Base-by-base conservation (phyloP, 106 monocot genomes). In the Vanilla planifolia region DNA sequence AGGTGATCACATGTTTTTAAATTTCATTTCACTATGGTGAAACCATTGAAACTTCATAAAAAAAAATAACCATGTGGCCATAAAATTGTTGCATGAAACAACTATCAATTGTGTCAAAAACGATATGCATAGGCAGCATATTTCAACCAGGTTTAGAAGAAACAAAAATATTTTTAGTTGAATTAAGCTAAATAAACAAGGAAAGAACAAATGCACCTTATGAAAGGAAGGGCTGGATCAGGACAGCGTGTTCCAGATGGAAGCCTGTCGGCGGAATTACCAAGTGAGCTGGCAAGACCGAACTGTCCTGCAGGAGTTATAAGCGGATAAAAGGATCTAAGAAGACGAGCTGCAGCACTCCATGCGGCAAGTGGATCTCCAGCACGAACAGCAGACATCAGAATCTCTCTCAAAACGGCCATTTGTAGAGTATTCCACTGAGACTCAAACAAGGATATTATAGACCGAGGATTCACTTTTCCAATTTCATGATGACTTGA, bases 381-480 rank as follows among this genome's bases (percentile, higher is more conserved):
- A 66, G 98, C 98, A 68, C 92, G 87, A 69, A 92, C 84, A 57
- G 98, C 88, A 11, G 98, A 92, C 74, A 98, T 73, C 17, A 98
- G 72, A 67, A 98, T 87, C 66, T 98, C 98, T 63, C 98, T 85
- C 13, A 98, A 55, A 55, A 92, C 79, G 53, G 88, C 92, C 98
- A 98, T 98, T 71, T 98, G 98, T n/a, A 98, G 51, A 5, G 84
- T 88, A 56, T 85, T 92, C 98, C 98, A 98, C 10, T 98, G 98
- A 35, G 98, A 98, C 75, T 98, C 98, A 55, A 98, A 98, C 55
- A 98, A 75, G 15, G 98, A 79, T 14, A 92, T 92, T 62, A 92
- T 70, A 10, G 92, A 88, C 50, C 82, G 88, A 35, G 78, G 73
- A 11, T 82, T 79, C 59, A 72, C 13, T 59, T 84, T 85, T 75